Evolutionary conservation across 495 filamentous ascomycete genomes (phyloP), one percentile per base, ranked within the genome.

Genomic region (Hypoxylon crocopeplum): DNA sequence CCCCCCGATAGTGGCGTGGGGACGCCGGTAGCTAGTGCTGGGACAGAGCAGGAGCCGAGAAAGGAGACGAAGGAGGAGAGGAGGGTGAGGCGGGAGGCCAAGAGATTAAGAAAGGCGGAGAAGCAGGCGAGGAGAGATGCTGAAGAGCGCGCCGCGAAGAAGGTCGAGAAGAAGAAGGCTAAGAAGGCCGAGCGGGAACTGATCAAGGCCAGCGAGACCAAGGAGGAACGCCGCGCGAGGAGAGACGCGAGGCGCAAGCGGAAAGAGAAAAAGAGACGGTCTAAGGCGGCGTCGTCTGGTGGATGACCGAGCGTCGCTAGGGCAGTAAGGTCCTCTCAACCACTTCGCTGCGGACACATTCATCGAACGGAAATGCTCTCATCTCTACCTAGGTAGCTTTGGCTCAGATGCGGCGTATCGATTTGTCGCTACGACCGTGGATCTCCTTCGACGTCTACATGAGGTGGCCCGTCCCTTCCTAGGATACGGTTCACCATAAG

Each of bases 201-300:
- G 6, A 42, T 27, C 1, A 72, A 70, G 47, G 55, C 50, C 20
- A 37, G 47, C 8, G 75, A 77, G 51, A 73, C 66, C n/a, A 78
- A 68, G 39, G 70, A 67, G 34, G 77, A 76, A 56, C 64, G 69
- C 15, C 56, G 59, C 36, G 66, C 61, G 15, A 71, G 76, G 48
- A 67, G 69, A 41, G 71, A 73, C 8, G 71, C 66, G 32, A 74
- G 66, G 48, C 50, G 67, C 48, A 52, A 67, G 39, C 52, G 74
- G 48, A 77, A 77, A 62, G 78, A 83, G 57, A 71, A 70, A 8
- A 75, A 73, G 56, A 67, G 73, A 45, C 64, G 48, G 33, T 30
- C 32, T 10, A 68, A 59, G 36, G 30, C 57, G 4, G 44, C 45
- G 0, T 49, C 54, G 0, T 49, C 54, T 50, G 45, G 42, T 6